phyloP scores from a whole-genome alignment of 2,329 filamentous ascomycete genomes.

The Pseudogymnoascus sp. region DNA sequence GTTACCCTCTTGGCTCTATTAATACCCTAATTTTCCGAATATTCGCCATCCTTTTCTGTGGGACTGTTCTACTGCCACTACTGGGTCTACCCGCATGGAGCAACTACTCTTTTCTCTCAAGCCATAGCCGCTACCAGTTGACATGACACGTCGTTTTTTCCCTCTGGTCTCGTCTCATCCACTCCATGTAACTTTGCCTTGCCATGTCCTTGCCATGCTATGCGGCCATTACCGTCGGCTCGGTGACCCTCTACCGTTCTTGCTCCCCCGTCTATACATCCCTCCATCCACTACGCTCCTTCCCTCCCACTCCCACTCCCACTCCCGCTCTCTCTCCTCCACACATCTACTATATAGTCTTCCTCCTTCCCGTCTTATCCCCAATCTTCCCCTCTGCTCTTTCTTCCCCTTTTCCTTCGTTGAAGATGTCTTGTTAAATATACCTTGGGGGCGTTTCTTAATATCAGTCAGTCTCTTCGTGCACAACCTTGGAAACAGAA shows the following conservation, averaged over 20 bases:
- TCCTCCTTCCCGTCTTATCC: not conserved
- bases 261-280: not conserved
- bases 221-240: not conserved
- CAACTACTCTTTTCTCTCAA: not conserved
- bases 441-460: not conserved
- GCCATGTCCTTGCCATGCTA: not conserved
- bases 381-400: not conserved
- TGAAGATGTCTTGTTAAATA: not conserved
- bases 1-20: not conserved
- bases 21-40: not conserved
- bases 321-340: not conserved
- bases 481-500: not conserved
- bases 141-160: not conserved
- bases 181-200: not conserved
- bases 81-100: not conserved
- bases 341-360: conserved; percentile 1
- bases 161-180: not conserved
- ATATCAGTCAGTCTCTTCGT: conserved; percentile 1
- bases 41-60: not conserved
- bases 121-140: not conserved
- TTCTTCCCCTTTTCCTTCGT: not conserved
- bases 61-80: not conserved
- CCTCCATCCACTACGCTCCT: not conserved
- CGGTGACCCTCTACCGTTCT: not conserved
- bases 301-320: not conserved